Conservation (phyloP, 768 basidiomycete genomes). For the Tephrocybe sp. region DNA sequence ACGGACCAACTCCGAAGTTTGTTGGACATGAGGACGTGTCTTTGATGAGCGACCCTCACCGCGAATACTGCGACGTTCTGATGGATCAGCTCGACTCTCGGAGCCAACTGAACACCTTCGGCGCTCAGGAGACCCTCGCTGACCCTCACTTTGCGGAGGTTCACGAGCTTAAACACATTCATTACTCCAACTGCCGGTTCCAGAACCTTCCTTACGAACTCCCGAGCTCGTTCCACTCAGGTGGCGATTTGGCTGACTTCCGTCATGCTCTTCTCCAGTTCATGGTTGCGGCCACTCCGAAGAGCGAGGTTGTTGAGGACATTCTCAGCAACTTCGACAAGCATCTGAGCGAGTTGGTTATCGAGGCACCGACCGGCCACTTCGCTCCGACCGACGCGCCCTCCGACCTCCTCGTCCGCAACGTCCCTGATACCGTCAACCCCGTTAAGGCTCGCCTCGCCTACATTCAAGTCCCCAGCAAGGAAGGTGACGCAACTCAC, state of each 20-base stretch:
- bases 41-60: constrained; percentile 37
- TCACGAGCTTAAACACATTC: constrained; percentile 44
- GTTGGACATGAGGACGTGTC: constrained; percentile 28
- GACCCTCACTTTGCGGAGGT: constrained; percentile 16
- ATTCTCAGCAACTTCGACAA: constrained; percentile 50
- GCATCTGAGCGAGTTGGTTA: constrained; percentile 50
- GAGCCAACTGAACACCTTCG: constrained; percentile 22
- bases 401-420: constrained; percentile 43
- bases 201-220: constrained; percentile 40
- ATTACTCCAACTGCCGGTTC: constrained; percentile 58
- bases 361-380: constrained; percentile 37
- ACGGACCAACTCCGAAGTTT: constrained; percentile 51
- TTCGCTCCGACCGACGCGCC: constrained; percentile 42
- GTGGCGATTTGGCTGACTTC: constrained; percentile 37
- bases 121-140: constrained; percentile 37
- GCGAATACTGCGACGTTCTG: constrained; percentile 51
- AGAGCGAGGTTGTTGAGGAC: constrained; percentile 42
- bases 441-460: constrained; percentile 81
- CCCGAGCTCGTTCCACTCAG: constrained; percentile 19
- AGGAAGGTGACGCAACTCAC: constrained; percentile 52
- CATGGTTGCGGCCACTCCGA: constrained; percentile 73
- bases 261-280: constrained; percentile 71
- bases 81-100: constrained; percentile 33
- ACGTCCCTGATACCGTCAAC: constrained; percentile 75
- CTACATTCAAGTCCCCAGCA: constrained; percentile 78